Percentiles rank a stretch among this genome's conserved stretches.
phyloP scores from a whole-genome alignment of 495 filamentous ascomycete genomes.

The Neurospora sp. region DNA sequence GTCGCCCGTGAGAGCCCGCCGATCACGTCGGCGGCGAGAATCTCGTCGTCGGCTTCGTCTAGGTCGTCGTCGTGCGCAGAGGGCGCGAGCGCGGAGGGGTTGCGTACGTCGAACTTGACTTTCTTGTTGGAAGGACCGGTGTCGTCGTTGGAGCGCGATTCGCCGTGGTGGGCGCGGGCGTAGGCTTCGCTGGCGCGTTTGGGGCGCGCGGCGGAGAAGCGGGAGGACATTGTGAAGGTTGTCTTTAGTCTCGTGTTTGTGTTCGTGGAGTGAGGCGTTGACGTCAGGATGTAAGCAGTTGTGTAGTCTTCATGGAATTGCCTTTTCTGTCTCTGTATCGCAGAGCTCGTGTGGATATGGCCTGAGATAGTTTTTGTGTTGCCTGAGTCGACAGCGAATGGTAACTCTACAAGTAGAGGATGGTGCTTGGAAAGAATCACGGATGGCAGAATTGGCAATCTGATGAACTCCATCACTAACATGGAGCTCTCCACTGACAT shows the following conservation, averaged over 20 bases:
- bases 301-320: background rate
- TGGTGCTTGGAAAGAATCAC: background rate
- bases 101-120: conserved; percentile 88
- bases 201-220: conserved; percentile 57
- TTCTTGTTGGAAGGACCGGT: conserved; percentile 51
- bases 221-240: conserved; percentile 46
- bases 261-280: background rate
- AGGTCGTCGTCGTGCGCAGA: conserved; percentile 54
- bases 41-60: conserved; percentile 60
- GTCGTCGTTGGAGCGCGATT: conserved; percentile 32
- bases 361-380: background rate
- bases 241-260: background rate
- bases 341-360: background rate
- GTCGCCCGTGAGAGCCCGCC: conserved; percentile 65
- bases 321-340: background rate
- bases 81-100: conserved; percentile 80
- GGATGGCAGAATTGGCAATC: background rate
- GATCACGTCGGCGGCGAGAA: conserved; percentile 87
- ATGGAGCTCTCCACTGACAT: background rate
- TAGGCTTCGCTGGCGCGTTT: conserved; percentile 77
- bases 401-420: background rate
- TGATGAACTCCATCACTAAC: background rate
- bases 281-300: background rate
- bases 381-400: background rate
- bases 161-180: conserved; percentile 56